Evolutionary conservation across 1,284 basidiomycete genomes (phyloP).

Genomic region (Boletus mariae): DNA sequence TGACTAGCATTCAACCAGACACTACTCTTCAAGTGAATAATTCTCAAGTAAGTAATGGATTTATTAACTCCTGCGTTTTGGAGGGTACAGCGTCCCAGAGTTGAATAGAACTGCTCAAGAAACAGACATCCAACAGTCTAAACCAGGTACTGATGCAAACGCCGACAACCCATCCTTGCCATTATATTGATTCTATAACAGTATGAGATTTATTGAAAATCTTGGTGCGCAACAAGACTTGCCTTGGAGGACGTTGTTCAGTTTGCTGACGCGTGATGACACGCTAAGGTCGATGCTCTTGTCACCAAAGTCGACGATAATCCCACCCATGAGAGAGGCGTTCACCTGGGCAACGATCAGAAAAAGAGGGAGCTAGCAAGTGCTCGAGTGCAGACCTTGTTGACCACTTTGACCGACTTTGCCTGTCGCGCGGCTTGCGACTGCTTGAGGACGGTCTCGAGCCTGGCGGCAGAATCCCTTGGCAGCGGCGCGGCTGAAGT

Average conservation of each 20-base stretch:
- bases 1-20: too few relatives aligned
- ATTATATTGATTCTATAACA: conserved; percentile 37
- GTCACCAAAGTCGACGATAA: conserved; percentile 97
- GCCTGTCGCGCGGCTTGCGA: conserved; percentile 80
- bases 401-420: conserved; percentile 82
- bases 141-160: conserved; percentile 1
- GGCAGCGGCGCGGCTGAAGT: conserved; percentile 82
- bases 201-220: conserved; percentile 6
- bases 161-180: not conserved
- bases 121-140: conserved; percentile 13
- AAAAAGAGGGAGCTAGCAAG: not conserved
- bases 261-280: conserved; percentile 88
- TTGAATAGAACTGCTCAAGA: conserved; percentile 1
- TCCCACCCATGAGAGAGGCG: conserved; percentile 81
- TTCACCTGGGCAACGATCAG: conserved; percentile 61
- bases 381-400: conserved; percentile 60
- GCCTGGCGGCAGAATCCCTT: conserved; percentile 66
- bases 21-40: too few relatives aligned
- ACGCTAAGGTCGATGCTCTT: conserved; percentile 97
- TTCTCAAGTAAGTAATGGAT: not conserved
- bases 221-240: conserved; percentile 22
- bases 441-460: conserved; percentile 83
- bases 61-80: not conserved
- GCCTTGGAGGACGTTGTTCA: conserved; percentile 87
- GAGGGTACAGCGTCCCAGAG: not conserved